These are phyloP conservation scores for Penicillium daleae DNA, from an alignment of 495 filamentous ascomycete genomes.

Conservation along the genomic window DNA sequence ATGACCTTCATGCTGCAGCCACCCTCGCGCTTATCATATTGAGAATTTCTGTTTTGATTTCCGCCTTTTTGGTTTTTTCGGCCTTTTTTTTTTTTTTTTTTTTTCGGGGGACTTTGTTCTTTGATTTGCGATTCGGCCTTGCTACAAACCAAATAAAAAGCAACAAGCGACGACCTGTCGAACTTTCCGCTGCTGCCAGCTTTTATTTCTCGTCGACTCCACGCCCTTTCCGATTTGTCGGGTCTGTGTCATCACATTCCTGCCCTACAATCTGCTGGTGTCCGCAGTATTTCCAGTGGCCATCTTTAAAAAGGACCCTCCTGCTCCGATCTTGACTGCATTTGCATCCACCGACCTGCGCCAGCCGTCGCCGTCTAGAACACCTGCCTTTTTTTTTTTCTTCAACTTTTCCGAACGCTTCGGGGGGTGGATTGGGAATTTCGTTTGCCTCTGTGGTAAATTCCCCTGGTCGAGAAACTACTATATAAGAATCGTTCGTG, in stretches of 20 bases:
- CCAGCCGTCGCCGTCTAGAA: conserved; percentile 35
- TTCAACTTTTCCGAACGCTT: conserved; percentile 13
- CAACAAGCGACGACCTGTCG: conserved; percentile 37
- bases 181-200: conserved; percentile 20
- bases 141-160: conserved; percentile 35
- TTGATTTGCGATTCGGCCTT: conserved; percentile 22
- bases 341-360: conserved; percentile 36
- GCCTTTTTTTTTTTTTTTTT: conserved; percentile 13
- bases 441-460: conserved; percentile 24
- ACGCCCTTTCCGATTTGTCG: conserved; percentile 27
- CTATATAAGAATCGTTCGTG: conserved; percentile 36
- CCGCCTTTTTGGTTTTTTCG: background rate
- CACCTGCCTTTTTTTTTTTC: conserved; percentile 17
- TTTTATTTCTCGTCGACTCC: conserved; percentile 12
- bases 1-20: conserved; percentile 35
- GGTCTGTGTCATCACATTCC: conserved; percentile 47
- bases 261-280: conserved; percentile 46
- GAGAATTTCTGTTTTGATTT: conserved; percentile 11
- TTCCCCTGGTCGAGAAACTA: conserved; percentile 19
- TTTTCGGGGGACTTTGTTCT: conserved; percentile 9
- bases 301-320: conserved; percentile 44
- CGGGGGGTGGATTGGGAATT: conserved; percentile 34
- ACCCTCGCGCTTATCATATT: conserved; percentile 34
- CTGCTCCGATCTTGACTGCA: conserved; percentile 49
- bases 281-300: conserved; percentile 41